Evolutionary conservation across 2,329 filamentous ascomycete species (phyloP), one percentile per base, ranked within the genome.

Genomic region (Elsinoe arachidis): DNA sequence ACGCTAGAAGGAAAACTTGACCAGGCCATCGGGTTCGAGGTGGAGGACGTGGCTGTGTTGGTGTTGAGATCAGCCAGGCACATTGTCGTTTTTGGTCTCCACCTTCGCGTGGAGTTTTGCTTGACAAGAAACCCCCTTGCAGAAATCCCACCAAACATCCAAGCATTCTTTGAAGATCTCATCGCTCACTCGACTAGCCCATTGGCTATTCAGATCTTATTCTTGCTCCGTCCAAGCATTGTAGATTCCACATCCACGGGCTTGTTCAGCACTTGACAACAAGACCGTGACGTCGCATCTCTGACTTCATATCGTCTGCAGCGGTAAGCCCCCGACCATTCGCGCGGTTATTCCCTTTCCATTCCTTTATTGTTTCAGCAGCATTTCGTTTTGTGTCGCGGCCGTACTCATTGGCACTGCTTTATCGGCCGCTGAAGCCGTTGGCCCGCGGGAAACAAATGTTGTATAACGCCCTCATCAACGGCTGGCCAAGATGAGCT

Each of bases 331-430:
- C 14, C n/a, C 26, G 12, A 34, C 46, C 46, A 35, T 21, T 51
- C 46, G 30, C 33, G 11, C 46, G 46, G 26, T 9, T 17, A 5
- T 53, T 33, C 10, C 33, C 34, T 35, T 19, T 38, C 19, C 35
- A 53, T 53, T 53, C 35, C 49, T 53, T 17, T 53, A 53, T 39
- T 38, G 49, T 53, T 53, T 53, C 49, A 53, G 49, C 49, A 39
- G 38, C 33, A 53, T 53, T 53, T 9, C 49, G 26, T 37, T 21
- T 26, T 26, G 34, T 11, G 49, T 38, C 33, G 49, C 14, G 35
- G 49, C 33, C 33, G 49, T 35, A 39, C 49, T 19, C 34, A 53
- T 26, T 53, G 49, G 21, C 17, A 19, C 49, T 35, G 49, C 49
- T 53, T 53, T 53, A 53, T 38, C 35, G 49, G 49, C 49, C 49